Evolutionary conservation across 148 eudicot species (phyloP).

Genomic region (Agrostemma githago): DNA sequence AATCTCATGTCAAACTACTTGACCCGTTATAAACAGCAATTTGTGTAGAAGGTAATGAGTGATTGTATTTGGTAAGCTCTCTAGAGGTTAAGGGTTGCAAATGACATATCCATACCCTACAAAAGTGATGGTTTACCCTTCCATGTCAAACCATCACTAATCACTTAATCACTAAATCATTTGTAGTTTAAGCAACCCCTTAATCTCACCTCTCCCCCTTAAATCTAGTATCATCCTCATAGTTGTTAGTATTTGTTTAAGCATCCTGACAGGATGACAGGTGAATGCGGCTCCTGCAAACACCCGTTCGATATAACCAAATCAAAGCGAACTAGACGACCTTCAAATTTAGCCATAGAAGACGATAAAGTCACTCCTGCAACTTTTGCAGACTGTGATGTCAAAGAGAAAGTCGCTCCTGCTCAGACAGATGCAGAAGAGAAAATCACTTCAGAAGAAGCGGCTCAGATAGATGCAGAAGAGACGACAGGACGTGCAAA

Average conservation of each 20-base stretch:
- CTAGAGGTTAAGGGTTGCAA: not conserved
- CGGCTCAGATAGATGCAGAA: not conserved
- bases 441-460: not conserved
- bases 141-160: not conserved
- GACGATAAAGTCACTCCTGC: not conserved
- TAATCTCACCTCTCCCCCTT: conserved; percentile 6
- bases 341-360: not conserved
- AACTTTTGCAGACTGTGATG: not conserved
- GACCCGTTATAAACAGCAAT: no score
- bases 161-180: conserved; percentile 9
- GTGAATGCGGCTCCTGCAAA: conserved; percentile 20
- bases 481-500: conserved; percentile 18
- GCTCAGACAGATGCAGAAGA: not conserved
- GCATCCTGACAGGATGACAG: conserved; percentile 7
- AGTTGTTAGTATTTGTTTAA: not conserved
- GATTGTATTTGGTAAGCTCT: not conserved
- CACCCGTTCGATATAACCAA: conserved; percentile 24
- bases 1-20: no score
- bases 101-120: conserved; percentile 24
- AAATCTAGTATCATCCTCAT: not conserved
- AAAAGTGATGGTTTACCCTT: conserved; percentile 30
- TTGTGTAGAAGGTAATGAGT: not conserved
- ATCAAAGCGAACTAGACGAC: conserved; percentile 27
- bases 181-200: conserved; percentile 24
- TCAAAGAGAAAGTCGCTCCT: no score